These are phyloP conservation scores for Simplicillium aogashimaense DNA, from an alignment of 2,329 filamentous ascomycete genomes.

Conservation along the genomic window DNA sequence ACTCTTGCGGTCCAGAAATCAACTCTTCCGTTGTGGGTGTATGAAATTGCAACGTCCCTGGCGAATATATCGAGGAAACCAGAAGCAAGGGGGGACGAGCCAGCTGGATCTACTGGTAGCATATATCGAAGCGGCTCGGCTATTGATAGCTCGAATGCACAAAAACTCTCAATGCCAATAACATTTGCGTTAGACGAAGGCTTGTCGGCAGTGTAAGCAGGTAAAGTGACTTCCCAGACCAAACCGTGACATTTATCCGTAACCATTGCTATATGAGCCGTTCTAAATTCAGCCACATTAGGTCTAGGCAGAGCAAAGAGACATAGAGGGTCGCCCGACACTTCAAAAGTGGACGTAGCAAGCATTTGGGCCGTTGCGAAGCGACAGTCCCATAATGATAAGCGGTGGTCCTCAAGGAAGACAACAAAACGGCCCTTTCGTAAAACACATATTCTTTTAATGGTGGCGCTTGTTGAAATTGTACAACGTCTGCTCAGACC, in stretches of 20 bases:
- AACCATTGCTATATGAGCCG: conserved; percentile 70
- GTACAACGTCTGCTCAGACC: conserved; percentile 56
- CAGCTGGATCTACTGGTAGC: conserved; percentile 78
- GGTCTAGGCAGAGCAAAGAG: conserved; percentile 62
- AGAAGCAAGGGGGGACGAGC: conserved; percentile 58
- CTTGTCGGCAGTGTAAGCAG: conserved; percentile 28
- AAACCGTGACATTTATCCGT: conserved; percentile 69
- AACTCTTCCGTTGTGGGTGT: conserved; percentile 63
- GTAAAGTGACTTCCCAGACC: conserved; percentile 68
- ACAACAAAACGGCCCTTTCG: conserved; percentile 70
- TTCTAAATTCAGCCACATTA: conserved; percentile 43
- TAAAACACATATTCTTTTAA: conserved; percentile 71
- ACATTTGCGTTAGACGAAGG: conserved; percentile 13
- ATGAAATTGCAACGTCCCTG: conserved; percentile 77
- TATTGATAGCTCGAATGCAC: conserved; percentile 56
- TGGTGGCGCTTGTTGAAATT: conserved; percentile 58
- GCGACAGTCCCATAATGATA: conserved; percentile 75
- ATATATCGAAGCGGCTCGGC: conserved; percentile 54
- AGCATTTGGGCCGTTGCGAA: conserved; percentile 47
- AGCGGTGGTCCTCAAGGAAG: conserved; percentile 61
- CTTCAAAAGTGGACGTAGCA: conserved; percentile 35
- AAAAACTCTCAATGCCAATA: conserved; percentile 55
- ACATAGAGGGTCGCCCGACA: conserved; percentile 66
- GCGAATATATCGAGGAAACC: conserved; percentile 82
- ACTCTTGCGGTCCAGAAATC: conserved; percentile 80